Percentiles rank a stretch among this genome's conserved stretches.
phyloP scores from a whole-genome alignment of 2,329 filamentous ascomycete genomes.

The Sarocladium kiliense region DNA sequence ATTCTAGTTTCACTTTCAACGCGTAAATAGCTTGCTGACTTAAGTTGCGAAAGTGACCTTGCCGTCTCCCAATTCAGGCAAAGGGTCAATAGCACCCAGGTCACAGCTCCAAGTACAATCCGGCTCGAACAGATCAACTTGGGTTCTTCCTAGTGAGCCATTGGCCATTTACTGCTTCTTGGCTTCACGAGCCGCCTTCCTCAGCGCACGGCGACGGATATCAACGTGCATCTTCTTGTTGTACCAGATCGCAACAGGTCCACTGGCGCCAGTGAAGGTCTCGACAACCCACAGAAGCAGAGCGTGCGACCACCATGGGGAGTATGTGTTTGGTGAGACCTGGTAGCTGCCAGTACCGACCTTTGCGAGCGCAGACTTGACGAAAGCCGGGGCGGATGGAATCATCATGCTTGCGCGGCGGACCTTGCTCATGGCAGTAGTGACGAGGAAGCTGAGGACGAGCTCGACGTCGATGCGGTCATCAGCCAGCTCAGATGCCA shows the following conservation, averaged over 20 bases:
- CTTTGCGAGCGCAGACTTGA: slow-evolving; percentile 71
- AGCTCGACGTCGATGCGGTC: slow-evolving; percentile 86
- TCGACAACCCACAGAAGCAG: slow-evolving; percentile 80
- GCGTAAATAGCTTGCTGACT: too few species aligned
- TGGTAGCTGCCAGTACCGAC: slow-evolving; percentile 78
- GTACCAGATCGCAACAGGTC: slow-evolving; percentile 39
- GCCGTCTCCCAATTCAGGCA: too few species aligned
- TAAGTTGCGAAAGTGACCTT: too few species aligned
- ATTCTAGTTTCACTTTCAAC: too few species aligned
- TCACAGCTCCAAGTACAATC: neutral
- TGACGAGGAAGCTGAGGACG: slow-evolving; percentile 87
- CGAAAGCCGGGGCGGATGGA: slow-evolving; percentile 77
- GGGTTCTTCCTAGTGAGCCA: neutral
- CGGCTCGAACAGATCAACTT: too few species aligned
- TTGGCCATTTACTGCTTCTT: slow-evolving; percentile 51
- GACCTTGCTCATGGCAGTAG: slow-evolving; percentile 95
- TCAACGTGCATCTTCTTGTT: slow-evolving; percentile 71
- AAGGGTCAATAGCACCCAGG: too few species aligned
- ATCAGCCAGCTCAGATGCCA: slow-evolving; percentile 76
- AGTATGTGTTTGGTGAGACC: slow-evolving; percentile 75
- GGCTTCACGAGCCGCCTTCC: slow-evolving; percentile 76
- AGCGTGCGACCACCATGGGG: slow-evolving; percentile 89
- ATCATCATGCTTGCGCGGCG: slow-evolving; percentile 72
- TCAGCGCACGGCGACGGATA: slow-evolving; percentile 76
- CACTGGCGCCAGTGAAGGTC: slow-evolving; percentile 47